Evolutionary conservation across 495 filamentous ascomycete genomes (phyloP).

Genomic region (Xanthoparmelia taractica): DNA sequence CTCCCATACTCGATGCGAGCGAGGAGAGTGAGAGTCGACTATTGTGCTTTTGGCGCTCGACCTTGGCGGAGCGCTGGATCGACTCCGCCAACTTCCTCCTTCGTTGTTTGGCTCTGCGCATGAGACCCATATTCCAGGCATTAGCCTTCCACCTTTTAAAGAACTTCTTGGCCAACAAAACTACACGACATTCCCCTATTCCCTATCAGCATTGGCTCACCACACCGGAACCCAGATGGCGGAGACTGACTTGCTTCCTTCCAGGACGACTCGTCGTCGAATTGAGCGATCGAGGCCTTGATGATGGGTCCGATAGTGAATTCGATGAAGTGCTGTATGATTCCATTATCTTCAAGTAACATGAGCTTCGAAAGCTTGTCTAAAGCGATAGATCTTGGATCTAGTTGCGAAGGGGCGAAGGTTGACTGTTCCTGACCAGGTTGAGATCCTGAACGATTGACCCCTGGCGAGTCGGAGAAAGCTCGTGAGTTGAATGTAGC

Average conservation of each 20-base stretch:
- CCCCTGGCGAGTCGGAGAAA: neutral
- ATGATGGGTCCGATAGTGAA: constrained; percentile 23
- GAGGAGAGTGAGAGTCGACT: neutral
- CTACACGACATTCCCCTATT: constrained; percentile 22
- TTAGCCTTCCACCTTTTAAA: constrained; percentile 22
- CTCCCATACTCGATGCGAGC: constrained; percentile 1
- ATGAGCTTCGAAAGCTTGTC: constrained; percentile 16
- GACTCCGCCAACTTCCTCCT: constrained; percentile 23
- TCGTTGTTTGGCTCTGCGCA: constrained; percentile 24
- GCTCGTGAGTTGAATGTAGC: neutral
- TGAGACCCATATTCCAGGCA: constrained; percentile 24
- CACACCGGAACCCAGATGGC: neutral
- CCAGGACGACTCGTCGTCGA: constrained; percentile 27
- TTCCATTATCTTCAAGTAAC: constrained; percentile 23
- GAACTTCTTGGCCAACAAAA: constrained; percentile 24
- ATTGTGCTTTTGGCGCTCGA: constrained; percentile 3
- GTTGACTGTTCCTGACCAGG: neutral
- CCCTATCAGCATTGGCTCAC: constrained; percentile 17
- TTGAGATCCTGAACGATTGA: neutral
- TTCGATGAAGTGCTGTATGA: constrained; percentile 28
- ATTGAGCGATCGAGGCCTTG: constrained; percentile 15
- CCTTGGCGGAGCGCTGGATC: constrained; percentile 17
- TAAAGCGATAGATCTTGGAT: constrained; percentile 13
- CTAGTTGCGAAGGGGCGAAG: neutral
- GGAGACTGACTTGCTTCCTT: constrained; percentile 24